Evolutionary conservation across 2,329 filamentous ascomycete species (phyloP).

Genomic region (Ophiostoma novo-ulmi): DNA sequence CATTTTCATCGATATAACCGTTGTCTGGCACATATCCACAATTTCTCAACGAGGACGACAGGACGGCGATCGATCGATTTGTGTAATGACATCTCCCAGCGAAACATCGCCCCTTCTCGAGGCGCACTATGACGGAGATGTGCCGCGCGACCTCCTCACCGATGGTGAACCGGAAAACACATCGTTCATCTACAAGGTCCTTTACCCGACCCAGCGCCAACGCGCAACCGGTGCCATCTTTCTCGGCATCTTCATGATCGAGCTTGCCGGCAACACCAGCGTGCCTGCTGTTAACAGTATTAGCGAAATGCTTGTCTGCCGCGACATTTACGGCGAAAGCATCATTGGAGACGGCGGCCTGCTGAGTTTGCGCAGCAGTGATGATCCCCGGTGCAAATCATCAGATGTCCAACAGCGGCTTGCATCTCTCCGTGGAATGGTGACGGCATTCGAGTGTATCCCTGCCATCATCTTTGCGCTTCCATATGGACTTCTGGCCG

Average conservation of each 20-base stretch:
- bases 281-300: conserved; percentile 45
- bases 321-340: conserved; percentile 39
- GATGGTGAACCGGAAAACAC: not conserved
- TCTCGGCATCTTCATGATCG: conserved; percentile 39
- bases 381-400: conserved; percentile 45
- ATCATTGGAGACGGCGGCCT: conserved; percentile 33
- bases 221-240: conserved; percentile 33
- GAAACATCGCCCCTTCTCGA: not conserved
- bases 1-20: not conserved
- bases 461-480: conserved; percentile 42
- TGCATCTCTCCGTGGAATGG: conserved; percentile 48
- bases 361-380: conserved; percentile 27
- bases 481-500: conserved; percentile 44
- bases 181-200: conserved; percentile 9
- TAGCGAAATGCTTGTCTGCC: conserved; percentile 51
- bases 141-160: not conserved
- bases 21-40: not conserved
- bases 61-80: not conserved
- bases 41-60: not conserved
- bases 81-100: not conserved
- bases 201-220: conserved; percentile 28
- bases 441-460: conserved; percentile 42
- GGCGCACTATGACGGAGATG: not conserved
- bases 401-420: conserved; percentile 47
- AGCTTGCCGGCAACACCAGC: conserved; percentile 36